Evolutionary conservation across 2,329 filamentous ascomycete species (phyloP), one percentile per base, ranked within the genome.

Genomic region (Fusarium sarcochroum): DNA sequence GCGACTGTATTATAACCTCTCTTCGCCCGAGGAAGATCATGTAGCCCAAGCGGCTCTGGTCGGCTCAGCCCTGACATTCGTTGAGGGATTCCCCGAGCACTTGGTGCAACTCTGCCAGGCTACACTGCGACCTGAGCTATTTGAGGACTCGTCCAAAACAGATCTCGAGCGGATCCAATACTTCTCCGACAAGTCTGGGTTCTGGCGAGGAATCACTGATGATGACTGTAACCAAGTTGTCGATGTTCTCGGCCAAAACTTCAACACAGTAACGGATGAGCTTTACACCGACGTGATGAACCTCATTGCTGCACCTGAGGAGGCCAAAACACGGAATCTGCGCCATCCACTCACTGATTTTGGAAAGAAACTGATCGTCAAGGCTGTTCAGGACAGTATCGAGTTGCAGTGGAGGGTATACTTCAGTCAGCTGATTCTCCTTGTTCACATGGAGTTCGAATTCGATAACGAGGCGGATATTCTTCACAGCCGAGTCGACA

Each of bases 401-500:
- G 86, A 91, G 50, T 80, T 93, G 32, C 91, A 92, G 62, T 90
- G 90, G 80, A 88, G 88, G 62, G 84, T 96, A 10, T 89, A 97
- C 50, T 89, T 97, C 66, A 93, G 95, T 74, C 87, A 98, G 59
- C 82, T 98, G 4, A 86, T 96, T 4, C 85, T 99, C 8, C 84
- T 97, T 17, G 86, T 96, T 11, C 94, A 98, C 77, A 91, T 98
- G 85, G 91, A 96, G 76, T 90, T 90, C 38, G 93, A 96, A 75
- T 87, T 93, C 53, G 91, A 94, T 59, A 87, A 90, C 68, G 89
- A 91, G 41, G 89, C 93, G 40, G 87, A 92, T 17, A 88, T 88
- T 3, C 82, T 89, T 34, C 86, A 87, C 68, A 80, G 84, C 38
- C 80, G 84, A 20, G 82, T 92, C 10, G 87, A 90, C 27, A 90